A percentile compares a stretch with the other conserved stretches of the same genome.
phyloP scores from a whole-genome alignment of 2,329 filamentous ascomycete genomes.

The Botrytis squamosa region DNA sequence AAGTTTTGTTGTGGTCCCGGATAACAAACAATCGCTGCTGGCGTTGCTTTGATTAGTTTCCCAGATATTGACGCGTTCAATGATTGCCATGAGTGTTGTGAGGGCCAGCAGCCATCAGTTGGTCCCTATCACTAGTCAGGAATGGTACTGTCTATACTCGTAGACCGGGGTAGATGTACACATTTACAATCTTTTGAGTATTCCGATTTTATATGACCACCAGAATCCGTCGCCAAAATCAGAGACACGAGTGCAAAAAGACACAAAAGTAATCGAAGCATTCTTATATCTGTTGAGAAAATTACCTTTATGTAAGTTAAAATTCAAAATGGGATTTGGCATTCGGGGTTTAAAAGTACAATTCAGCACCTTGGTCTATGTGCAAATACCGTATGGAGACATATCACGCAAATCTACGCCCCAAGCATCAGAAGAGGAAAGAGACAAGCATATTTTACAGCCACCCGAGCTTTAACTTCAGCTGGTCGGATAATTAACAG shows the following conservation, averaged over 20 bases:
- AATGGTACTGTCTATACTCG: background rate
- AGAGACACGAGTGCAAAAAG: background rate
- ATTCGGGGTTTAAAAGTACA: background rate
- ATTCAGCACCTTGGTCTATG: background rate
- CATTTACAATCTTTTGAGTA: conserved; percentile 17
- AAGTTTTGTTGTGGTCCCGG: conserved; percentile 36
- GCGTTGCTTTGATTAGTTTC: conserved; percentile 38
- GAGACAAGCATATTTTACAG: background rate
- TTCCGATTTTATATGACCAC: background rate
- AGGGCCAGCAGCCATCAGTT: conserved; percentile 40
- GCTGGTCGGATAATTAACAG: background rate
- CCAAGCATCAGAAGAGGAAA: background rate
- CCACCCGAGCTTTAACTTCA: background rate
- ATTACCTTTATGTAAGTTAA: background rate
- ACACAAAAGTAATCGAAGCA: background rate
- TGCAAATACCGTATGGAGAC: background rate
- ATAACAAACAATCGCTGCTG: conserved; percentile 41
- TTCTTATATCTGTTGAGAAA: background rate
- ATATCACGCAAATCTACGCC: background rate
- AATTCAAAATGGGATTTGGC: background rate
- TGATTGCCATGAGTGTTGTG: conserved; percentile 33
- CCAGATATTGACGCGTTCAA: conserved; percentile 41
- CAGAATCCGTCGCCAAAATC: background rate
- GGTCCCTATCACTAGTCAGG: conserved; percentile 20
- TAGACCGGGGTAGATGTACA: background rate